These are phyloP conservation scores for Brassica balearica DNA, from an alignment of 441 rosid genomes.

Conservation along the genomic window DNA sequence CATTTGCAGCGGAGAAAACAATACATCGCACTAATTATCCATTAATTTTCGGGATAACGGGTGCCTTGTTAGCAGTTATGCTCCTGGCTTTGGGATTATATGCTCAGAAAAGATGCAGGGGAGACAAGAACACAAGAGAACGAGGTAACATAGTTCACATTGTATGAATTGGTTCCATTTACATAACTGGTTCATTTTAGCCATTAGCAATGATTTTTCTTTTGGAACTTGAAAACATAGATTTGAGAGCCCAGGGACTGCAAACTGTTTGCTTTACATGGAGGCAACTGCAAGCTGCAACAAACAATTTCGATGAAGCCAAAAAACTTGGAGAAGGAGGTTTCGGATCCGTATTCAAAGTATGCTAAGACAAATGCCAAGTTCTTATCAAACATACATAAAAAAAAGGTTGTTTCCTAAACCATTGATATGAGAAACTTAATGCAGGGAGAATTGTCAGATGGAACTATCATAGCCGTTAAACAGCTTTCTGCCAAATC, in stretches of 20 bases:
- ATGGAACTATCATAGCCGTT: conserved; percentile 68
- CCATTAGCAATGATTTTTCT: background rate
- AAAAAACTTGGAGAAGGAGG: conserved; percentile 44
- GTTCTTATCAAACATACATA: background rate
- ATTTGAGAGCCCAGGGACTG: conserved; percentile 22
- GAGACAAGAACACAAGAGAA: conserved; percentile 21
- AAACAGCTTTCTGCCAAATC: conserved; percentile 81
- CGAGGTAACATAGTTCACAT: conserved; percentile 30
- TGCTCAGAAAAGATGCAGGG: background rate
- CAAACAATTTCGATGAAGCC: conserved; percentile 40
- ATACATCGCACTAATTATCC: background rate
- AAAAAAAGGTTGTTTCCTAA: background rate
- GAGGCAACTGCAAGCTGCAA: conserved; percentile 60
- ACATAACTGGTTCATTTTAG: background rate
- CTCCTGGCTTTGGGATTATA: conserved; percentile 26
- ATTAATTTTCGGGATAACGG: background rate
- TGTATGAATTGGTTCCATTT: background rate
- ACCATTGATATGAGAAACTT: background rate
- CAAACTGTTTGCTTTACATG: conserved; percentile 38
- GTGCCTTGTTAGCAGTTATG: conserved; percentile 6
- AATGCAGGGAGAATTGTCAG: conserved; percentile 61
- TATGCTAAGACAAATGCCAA: conserved; percentile 20
- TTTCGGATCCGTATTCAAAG: conserved; percentile 86
- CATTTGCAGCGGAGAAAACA: conserved; percentile 20
- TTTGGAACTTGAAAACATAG: conserved; percentile 9